A percentile compares a stretch with the other conserved stretches of the same genome.
Evolutionary conservation across 352 stramenopile species (phyloP).

Genomic region (Globisporangium takayamanum): DNA sequence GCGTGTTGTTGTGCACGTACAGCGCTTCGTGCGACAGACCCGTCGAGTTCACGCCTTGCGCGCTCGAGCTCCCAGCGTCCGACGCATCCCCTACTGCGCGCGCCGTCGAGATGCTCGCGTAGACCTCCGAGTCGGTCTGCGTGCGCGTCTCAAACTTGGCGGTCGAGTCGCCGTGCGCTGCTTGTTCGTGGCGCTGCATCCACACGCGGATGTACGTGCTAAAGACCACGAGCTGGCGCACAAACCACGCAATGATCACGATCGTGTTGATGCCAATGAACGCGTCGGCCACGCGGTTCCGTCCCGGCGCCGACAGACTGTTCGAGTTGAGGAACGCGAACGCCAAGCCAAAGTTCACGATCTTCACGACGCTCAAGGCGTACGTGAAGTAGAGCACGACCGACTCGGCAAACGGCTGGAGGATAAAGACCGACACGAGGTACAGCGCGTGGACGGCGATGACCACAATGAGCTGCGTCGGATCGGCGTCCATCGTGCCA

Average conservation of each 20-base stretch:
- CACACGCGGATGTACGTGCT: conserved; percentile 43
- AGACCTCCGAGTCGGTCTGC: conserved; percentile 34
- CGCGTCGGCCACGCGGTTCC: conserved; percentile 33
- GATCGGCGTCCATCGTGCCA: conserved; percentile 44
- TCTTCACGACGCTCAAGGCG: conserved; percentile 38
- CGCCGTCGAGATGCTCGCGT: conserved; percentile 30
- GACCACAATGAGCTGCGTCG: conserved; percentile 47
- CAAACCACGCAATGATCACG: conserved; percentile 49
- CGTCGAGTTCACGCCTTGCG: conserved; percentile 1
- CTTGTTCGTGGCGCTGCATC: conserved; percentile 39
- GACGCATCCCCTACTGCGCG: conserved; percentile 14
- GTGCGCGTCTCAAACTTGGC: conserved; percentile 30
- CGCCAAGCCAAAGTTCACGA: conserved; percentile 50
- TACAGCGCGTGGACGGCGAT: conserved; percentile 51
- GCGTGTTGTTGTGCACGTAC: conserved; percentile 8
- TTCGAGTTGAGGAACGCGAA: conserved; percentile 55
- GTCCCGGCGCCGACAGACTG: conserved; percentile 27
- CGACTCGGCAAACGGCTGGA: conserved; percentile 32
- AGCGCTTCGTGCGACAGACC: conserved; percentile 12
- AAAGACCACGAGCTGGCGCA: conserved; percentile 54
- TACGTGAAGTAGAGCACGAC: conserved; percentile 44
- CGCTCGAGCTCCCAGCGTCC: conserved; percentile 1
- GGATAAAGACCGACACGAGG: conserved; percentile 34
- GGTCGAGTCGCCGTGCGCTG: conserved; percentile 16
- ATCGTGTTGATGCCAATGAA: conserved; percentile 66